A percentile compares a stretch with the other conserved stretches of the same genome.
Conservation (phyloP, 257 asterid genomes). For the Solanum piurae region DNA sequence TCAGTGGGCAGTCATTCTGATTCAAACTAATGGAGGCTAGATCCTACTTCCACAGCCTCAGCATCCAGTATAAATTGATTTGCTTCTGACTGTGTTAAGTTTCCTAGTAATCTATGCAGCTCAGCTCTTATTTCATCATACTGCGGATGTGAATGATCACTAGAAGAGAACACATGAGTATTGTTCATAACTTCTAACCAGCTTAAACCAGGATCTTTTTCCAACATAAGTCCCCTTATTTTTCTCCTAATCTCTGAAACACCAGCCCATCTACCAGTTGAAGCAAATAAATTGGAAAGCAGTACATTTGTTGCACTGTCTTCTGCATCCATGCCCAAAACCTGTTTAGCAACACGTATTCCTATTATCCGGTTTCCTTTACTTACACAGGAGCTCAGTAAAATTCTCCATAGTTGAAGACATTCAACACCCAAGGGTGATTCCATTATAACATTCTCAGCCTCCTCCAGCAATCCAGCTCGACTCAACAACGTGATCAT, state of each 20-base stretch:
- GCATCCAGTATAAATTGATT: constrained; percentile 5
- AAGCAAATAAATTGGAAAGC: constrained; percentile 51
- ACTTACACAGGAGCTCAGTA: constrained; percentile 46
- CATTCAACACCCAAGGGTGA: constrained; percentile 38
- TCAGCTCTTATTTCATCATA: constrained; percentile 24
- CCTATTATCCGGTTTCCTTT: constrained; percentile 38
- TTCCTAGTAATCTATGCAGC: constrained; percentile 30
- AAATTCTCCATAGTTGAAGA: constrained; percentile 55
- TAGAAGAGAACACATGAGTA: constrained; percentile 40
- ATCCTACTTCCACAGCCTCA: neutral
- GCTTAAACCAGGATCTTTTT: constrained; percentile 67
- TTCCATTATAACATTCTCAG: constrained; percentile 43
- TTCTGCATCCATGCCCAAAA: constrained; percentile 29
- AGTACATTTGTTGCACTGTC: constrained; percentile 46
- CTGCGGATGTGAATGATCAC: constrained; percentile 36
- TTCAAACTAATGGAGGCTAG: neutral
- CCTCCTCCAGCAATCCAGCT: constrained; percentile 62
- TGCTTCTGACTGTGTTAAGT: constrained; percentile 10
- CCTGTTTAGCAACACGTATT: constrained; percentile 41
- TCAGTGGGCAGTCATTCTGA: neutral
- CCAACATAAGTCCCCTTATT: constrained; percentile 24
- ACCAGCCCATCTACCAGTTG: constrained; percentile 50
- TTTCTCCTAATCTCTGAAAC: constrained; percentile 49
- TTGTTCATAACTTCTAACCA: constrained; percentile 47
- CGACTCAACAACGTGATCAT: constrained; percentile 59